phyloP scores from a whole-genome alignment of 805 yeast species.

The Wickerhamomyces chaumierensis region DNA sequence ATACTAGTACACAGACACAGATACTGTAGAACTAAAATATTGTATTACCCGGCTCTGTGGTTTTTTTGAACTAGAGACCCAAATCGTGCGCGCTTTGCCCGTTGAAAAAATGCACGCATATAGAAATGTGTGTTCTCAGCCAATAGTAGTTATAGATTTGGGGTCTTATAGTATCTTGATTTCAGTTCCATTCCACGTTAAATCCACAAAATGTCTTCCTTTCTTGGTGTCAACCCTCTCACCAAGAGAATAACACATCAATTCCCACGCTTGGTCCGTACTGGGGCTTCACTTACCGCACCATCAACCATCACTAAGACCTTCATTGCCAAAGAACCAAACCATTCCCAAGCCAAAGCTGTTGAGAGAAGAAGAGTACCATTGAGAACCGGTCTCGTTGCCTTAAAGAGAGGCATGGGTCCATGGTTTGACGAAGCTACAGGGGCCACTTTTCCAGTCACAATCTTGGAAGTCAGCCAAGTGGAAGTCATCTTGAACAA shows the following conservation, averaged over 20 bases:
- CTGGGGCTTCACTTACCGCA: constrained; percentile 25
- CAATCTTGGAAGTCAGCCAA: constrained; percentile 78
- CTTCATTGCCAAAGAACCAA: constrained; percentile 33
- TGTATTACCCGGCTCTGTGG: neutral
- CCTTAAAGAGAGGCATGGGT: constrained; percentile 84
- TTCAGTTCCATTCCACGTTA: neutral
- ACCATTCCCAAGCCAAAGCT: constrained; percentile 59
- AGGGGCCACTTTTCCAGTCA: constrained; percentile 71
- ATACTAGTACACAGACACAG: too few species aligned
- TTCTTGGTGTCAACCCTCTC: neutral
- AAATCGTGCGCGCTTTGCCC: too few species aligned
- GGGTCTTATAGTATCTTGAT: too few species aligned
- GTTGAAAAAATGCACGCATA: neutral
- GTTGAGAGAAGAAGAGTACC: constrained; percentile 65
- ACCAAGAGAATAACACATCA: constrained; percentile 2
- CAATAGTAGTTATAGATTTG: neutral
- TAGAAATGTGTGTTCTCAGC: too few species aligned
- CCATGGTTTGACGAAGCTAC: constrained; percentile 57
- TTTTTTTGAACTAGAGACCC: too few species aligned
- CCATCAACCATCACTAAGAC: constrained; percentile 21
- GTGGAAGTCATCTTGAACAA: constrained; percentile 76
- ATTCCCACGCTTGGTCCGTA: constrained; percentile 19
- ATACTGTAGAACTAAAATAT: too few species aligned
- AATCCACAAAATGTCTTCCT: neutral
- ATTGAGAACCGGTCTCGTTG: constrained; percentile 73